Percentiles rank a stretch among this genome's conserved stretches.
Conservation (phyloP, 305 asterid species). For the Ajuga reptans region DNA sequence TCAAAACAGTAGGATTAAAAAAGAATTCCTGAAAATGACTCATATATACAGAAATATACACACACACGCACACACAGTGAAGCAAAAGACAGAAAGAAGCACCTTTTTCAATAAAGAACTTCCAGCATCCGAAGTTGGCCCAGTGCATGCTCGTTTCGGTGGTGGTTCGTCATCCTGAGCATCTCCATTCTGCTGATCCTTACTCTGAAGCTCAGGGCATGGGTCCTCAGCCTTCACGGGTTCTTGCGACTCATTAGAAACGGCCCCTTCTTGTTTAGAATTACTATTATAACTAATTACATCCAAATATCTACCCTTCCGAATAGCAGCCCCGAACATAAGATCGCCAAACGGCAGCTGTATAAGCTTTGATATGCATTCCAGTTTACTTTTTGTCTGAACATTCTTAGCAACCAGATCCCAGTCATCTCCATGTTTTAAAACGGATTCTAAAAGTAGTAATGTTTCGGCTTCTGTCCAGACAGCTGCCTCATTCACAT, state of each 20-base stretch:
- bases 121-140: constrained; percentile 44
- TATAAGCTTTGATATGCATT: constrained; percentile 81
- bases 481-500: constrained; percentile 32
- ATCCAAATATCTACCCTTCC: constrained; percentile 43
- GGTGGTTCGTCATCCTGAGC: constrained; percentile 47
- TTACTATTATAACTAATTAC: constrained; percentile 28
- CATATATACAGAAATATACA: background rate
- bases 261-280: constrained; percentile 26
- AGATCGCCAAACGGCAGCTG: constrained; percentile 90
- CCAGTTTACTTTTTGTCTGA: constrained; percentile 73
- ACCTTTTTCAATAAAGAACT: constrained; percentile 78
- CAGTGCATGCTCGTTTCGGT: constrained; percentile 45
- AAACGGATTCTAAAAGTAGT: constrained; percentile 74
- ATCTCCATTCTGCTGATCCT: constrained; percentile 44
- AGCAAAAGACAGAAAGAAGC: constrained; percentile 1
- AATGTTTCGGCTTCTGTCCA: constrained; percentile 92
- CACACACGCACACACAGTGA: background rate
- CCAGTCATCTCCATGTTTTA: constrained; percentile 92
- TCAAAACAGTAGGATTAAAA: background rate
- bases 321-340: constrained; percentile 52
- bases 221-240: constrained; percentile 29
- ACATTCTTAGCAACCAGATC: constrained; percentile 70
- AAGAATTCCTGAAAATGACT: background rate
- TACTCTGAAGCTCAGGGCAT: constrained; percentile 34
- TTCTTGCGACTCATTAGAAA: constrained; percentile 34